phyloP scores from a whole-genome alignment of 306 rosid species.

The Vigna trinervia region DNA sequence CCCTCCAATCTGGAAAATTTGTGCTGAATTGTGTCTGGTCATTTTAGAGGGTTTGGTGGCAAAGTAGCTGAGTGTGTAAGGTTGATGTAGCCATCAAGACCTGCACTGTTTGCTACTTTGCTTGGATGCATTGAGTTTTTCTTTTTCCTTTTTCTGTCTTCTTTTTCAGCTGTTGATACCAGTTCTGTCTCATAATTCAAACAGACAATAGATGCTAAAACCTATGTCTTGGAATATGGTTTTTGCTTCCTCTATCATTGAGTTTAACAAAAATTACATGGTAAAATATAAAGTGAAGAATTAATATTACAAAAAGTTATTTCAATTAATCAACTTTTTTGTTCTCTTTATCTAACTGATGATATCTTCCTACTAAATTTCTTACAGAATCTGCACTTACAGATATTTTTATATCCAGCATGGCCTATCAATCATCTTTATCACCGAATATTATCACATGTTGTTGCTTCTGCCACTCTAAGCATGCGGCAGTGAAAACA shows the following conservation, averaged over 20 bases:
- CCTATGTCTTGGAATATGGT: not conserved
- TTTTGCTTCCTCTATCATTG: no score
- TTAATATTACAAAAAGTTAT: not conserved
- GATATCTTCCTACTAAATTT: not conserved
- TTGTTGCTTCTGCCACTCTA: not conserved
- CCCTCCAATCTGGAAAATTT: not conserved
- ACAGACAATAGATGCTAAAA: not conserved
- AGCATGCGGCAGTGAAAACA: not conserved
- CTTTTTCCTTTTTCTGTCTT: not conserved
- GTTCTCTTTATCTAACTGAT: not conserved
- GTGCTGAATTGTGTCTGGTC: not conserved
- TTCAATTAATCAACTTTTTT: no score
- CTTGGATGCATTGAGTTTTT: not conserved
- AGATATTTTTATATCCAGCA: not conserved
- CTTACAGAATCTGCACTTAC: not conserved
- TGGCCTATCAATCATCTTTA: not conserved
- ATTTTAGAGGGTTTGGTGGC: not conserved
- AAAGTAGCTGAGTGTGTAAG: not conserved
- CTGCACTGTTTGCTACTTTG: constrained; percentile 1
- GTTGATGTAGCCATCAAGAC: not conserved
- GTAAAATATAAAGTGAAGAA: not conserved
- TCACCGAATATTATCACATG: not conserved
- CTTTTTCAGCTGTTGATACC: not conserved
- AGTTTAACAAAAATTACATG: no score
- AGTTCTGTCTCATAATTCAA: not conserved